A percentile compares a stretch with the other conserved stretches of the same genome.
phyloP scores from a whole-genome alignment of 148 eudicot genomes.

The Mesembryanthemum crystallinum region DNA sequence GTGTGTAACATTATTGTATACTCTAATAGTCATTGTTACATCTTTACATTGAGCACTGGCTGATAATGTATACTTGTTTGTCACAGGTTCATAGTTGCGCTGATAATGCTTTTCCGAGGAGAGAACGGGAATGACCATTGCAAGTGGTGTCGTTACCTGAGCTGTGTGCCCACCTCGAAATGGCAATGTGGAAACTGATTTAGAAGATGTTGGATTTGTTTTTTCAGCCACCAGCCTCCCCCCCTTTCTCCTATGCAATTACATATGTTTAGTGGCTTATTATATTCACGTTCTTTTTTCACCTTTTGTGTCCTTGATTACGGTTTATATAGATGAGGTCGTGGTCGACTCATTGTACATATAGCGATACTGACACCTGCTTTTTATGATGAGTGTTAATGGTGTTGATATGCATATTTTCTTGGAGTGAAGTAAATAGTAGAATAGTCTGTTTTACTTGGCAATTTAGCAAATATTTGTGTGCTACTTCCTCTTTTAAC shows the following conservation, averaged over 20 bases:
- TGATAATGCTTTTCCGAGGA: conserved; percentile 63
- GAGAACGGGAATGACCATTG: conserved; percentile 58
- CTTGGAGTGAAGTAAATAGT: too few species aligned
- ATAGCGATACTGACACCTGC: too few species aligned
- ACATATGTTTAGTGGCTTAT: conserved; percentile 12
- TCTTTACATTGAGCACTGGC: background rate
- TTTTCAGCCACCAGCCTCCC: background rate
- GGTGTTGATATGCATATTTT: too few species aligned
- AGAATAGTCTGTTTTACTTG: too few species aligned
- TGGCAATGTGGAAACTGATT: conserved; percentile 24
- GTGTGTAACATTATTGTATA: background rate
- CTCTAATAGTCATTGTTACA: too few species aligned
- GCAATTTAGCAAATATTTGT: too few species aligned
- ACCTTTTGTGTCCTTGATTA: too few species aligned
- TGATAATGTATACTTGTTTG: background rate
- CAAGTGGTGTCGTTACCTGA: conserved; percentile 76
- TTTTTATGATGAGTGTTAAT: too few species aligned
- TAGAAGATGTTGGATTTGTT: background rate
- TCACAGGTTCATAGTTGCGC: conserved; percentile 47
- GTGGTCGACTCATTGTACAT: too few species aligned
- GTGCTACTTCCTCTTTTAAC: too few species aligned
- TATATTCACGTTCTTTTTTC: conserved; percentile 11
- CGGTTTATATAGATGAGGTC: too few species aligned
- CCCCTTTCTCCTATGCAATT: background rate
- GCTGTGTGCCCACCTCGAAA: conserved; percentile 66